Evolutionary conservation across 345 rosid genomes (phyloP).

Genomic region (Arabis alpina): DNA sequence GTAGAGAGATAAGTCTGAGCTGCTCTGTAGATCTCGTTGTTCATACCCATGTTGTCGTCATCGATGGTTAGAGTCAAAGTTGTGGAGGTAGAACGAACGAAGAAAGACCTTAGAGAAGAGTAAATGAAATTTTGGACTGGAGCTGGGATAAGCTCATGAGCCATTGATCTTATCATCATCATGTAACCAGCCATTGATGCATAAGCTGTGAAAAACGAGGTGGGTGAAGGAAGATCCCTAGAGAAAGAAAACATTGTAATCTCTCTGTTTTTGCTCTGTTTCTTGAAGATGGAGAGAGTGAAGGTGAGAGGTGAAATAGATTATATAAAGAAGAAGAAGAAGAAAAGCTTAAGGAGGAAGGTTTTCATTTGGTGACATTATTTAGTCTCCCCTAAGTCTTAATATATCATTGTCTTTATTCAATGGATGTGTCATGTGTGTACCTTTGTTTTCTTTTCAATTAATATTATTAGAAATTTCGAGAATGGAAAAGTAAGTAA

Average conservation of each 20-base stretch:
- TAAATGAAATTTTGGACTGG: slow-evolving; percentile 48
- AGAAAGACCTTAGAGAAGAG: slow-evolving; percentile 43
- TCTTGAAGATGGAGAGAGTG: slow-evolving; percentile 21
- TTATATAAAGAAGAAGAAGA: slow-evolving; percentile 17
- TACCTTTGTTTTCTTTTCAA: not conserved
- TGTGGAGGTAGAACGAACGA: slow-evolving; percentile 46
- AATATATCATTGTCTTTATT: slow-evolving; percentile 33
- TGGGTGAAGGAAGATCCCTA: slow-evolving; percentile 54
- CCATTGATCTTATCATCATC: slow-evolving; percentile 58
- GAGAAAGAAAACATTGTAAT: slow-evolving; percentile 43
- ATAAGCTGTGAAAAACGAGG: slow-evolving; percentile 60
- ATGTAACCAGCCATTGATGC: slow-evolving; percentile 65
- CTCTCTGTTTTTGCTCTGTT: slow-evolving; percentile 28
- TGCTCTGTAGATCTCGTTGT: slow-evolving; percentile 60
- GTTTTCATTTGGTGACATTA: slow-evolving; percentile 23
- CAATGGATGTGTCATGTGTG: slow-evolving; percentile 30
- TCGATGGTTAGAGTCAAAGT: slow-evolving; percentile 54
- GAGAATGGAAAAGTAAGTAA: not conserved
- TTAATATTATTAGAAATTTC: not conserved
- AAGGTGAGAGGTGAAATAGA: slow-evolving; percentile 32
- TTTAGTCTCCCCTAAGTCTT: slow-evolving; percentile 10
- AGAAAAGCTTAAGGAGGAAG: slow-evolving; percentile 36
- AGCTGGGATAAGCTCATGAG: slow-evolving; percentile 54
- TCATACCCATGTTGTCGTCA: slow-evolving; percentile 46
- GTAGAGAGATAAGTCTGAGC: slow-evolving; percentile 57